These are phyloP conservation scores for Bremia lactucae DNA, from an alignment of 352 stramenopile species.

Conservation along the genomic window DNA sequence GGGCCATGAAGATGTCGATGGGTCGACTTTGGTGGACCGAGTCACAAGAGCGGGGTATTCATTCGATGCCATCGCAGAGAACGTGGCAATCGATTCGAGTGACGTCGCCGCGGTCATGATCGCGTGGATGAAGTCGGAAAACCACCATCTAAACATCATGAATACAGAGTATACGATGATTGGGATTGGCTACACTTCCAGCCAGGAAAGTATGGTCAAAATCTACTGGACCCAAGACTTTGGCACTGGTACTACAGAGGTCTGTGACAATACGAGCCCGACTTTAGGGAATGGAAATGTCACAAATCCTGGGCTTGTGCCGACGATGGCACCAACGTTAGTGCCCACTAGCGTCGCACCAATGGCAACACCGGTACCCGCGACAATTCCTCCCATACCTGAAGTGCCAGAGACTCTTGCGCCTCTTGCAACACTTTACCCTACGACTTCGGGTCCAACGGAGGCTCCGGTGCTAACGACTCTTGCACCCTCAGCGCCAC, in stretches of 20 bases:
- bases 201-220: slow-evolving; percentile 23
- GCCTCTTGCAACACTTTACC: no score
- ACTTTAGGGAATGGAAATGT: no score
- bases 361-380: no score
- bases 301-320: no score
- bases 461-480: no score
- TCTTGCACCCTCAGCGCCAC: no score
- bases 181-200: slow-evolving; percentile 24
- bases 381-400: no score
- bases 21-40: slow-evolving; percentile 29
- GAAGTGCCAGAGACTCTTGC: no score
- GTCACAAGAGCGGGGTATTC: slow-evolving; percentile 26
- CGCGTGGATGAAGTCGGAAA: slow-evolving; percentile 41
- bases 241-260: slow-evolving; percentile 11
- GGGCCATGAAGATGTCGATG: slow-evolving; percentile 31
- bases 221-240: slow-evolving; percentile 55
- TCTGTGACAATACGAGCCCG: no score
- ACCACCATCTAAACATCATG: slow-evolving; percentile 37
- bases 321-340: no score
- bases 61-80: slow-evolving; percentile 33
- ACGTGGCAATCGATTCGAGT: slow-evolving; percentile 37
- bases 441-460: no score
- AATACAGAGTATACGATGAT: slow-evolving; percentile 19
- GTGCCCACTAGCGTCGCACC: no score
- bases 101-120: slow-evolving; percentile 29